Evolutionary conservation across 1,139 yeast species (phyloP), one percentile per base, ranked within the genome.

Genomic region (Lodderomyces parapsilosis): DNA sequence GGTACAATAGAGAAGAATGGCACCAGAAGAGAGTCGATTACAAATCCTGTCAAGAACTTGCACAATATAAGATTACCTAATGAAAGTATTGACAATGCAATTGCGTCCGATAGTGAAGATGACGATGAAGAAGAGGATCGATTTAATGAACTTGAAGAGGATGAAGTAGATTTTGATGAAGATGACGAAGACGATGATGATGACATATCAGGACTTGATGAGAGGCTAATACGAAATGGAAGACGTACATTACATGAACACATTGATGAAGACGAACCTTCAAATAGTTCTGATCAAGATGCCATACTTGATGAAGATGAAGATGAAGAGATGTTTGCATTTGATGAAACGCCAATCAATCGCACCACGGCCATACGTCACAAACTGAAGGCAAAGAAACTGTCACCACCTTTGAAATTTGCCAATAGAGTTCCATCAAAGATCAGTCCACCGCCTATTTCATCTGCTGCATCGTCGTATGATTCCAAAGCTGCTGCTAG

Each of bases 21-120:
- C 11, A 22, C 23, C 8, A 58, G 83, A 55, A 65, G 87, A 48
- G 84, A 80, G 52, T 75, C 83, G 20, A 81, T 82, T 42, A 77
- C 85, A 20, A 73, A 68, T 51, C 61, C 68, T 28, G 60, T 60
- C 37, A 62, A 68, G 20, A 79, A 76, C 50, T 59, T 72, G 36
- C 82, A 78, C 56, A 70, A 68, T 50, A 53, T 73, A 20, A 69
- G 64, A 46, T 56, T 79, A 6, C 83, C 83, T 44, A 56, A 52
- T 41, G 77, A 71, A 47, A 51, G 44, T 2, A 50, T 49, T 39
- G 54, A 57, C 39, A 58, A 58, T 41, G 74, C 73, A n/a, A 63
- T 70, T 36, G 68, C 65, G 31, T 66, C 66, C 39, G 77, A 71
- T 55, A 66, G 71, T 14, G 80, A 74, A 42, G 80, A 76, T 44